Percentiles rank a stretch among this genome's conserved stretches.
Conservation (phyloP, 2,329 filamentous ascomycete species). For the Lasiodiplodia gonubiensis region DNA sequence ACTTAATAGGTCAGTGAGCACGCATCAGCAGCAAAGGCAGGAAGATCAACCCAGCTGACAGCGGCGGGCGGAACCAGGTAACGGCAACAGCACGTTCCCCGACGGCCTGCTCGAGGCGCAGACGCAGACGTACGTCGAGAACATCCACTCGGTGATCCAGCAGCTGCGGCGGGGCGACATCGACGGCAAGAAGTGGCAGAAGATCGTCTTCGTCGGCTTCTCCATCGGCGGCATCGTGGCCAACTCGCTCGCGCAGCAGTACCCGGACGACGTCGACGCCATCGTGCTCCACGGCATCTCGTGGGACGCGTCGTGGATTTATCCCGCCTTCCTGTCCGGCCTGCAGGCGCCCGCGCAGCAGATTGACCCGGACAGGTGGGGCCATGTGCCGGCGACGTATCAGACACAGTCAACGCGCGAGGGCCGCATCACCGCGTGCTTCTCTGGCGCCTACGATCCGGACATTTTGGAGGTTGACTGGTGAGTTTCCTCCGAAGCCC, state of each 20-base stretch:
- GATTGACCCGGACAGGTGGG: conserved; percentile 1
- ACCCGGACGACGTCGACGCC: background rate
- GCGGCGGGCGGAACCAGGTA: background rate
- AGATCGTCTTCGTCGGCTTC: conserved; percentile 3
- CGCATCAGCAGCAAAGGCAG: background rate
- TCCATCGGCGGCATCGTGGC: background rate
- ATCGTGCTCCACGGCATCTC: background rate
- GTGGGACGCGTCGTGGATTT: background rate
- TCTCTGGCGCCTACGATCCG: background rate
- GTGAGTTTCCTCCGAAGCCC: background rate
- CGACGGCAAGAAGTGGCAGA: background rate
- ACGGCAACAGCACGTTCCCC: background rate
- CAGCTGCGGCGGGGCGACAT: background rate
- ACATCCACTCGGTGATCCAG: background rate
- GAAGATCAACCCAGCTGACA: background rate
- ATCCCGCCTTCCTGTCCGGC: background rate
- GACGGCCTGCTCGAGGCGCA: conserved; percentile 2
- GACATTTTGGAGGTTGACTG: background rate
- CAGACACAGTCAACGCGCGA: background rate
- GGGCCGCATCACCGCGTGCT: background rate
- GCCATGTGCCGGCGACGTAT: background rate
- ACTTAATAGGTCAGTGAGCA: background rate
- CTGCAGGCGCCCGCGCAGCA: background rate
- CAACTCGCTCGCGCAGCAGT: conserved; percentile 2
- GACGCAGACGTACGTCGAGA: conserved; percentile 4